Conservation (phyloP, 169 alveolate species). For the Plasmodium fragile region DNA sequence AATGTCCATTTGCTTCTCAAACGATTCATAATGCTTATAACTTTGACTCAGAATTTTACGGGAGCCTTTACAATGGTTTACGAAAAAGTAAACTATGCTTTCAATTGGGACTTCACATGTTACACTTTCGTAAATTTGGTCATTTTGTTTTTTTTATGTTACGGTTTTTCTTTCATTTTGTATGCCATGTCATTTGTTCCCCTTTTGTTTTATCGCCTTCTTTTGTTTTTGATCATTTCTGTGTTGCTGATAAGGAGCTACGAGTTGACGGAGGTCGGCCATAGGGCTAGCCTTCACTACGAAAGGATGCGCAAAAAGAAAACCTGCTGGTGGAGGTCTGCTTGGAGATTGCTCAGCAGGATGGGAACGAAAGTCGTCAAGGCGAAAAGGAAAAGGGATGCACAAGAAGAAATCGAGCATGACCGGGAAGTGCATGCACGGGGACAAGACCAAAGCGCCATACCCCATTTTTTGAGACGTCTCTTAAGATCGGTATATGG, state of each 20-base stretch:
- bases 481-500: not conserved
- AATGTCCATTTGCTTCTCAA: slow-evolving; percentile 53
- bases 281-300: slow-evolving; percentile 31
- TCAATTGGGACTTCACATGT: slow-evolving; percentile 62
- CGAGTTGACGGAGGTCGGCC: slow-evolving; percentile 53
- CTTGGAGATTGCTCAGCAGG: not conserved
- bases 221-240: slow-evolving; percentile 4
- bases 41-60: slow-evolving; percentile 37
- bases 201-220: slow-evolving; percentile 35
- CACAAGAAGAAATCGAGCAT: not conserved
- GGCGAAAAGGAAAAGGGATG: not conserved
- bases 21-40: slow-evolving; percentile 30
- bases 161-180: slow-evolving; percentile 34
- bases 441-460: not conserved
- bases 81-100: slow-evolving; percentile 64
- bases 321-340: not conserved
- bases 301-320: slow-evolving; percentile 1
- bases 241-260: slow-evolving; percentile 35
- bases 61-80: slow-evolving; percentile 62
- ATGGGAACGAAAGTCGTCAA: not conserved
- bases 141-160: slow-evolving; percentile 48
- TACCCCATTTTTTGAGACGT: not conserved
- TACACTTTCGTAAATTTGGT: slow-evolving; percentile 47
- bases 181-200: slow-evolving; percentile 49
- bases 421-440: not conserved